phyloP scores from a whole-genome alignment of 345 rosid genomes.

The Citrus unshiu region DNA sequence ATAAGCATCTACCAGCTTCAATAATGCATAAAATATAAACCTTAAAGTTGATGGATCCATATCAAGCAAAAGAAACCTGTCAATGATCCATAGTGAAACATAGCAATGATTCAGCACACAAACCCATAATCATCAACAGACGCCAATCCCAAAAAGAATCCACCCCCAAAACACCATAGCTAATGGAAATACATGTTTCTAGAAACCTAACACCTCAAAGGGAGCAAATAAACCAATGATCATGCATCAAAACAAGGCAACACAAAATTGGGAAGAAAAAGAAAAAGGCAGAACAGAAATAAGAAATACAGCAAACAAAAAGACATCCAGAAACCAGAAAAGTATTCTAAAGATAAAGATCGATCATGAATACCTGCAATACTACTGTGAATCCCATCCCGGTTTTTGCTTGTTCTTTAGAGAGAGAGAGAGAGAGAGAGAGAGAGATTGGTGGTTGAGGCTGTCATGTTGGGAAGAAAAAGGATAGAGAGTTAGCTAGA shows the following conservation, averaged over 20 bases:
- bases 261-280: neutral
- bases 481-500: neutral
- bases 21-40: neutral
- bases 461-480: neutral
- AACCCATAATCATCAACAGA: neutral
- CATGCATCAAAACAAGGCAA: neutral
- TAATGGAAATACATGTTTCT: neutral
- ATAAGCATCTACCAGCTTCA: neutral
- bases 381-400: neutral
- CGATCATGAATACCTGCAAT: neutral
- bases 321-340: neutral
- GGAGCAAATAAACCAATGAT: slow-evolving; percentile 12
- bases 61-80: slow-evolving; percentile 1
- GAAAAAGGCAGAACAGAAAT: neutral
- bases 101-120: neutral
- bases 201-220: neutral
- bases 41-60: neutral
- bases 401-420: neutral
- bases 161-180: neutral
- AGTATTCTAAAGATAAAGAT: neutral
- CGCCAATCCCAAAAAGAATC: neutral
- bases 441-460: slow-evolving; percentile 1
- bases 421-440: neutral
- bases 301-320: neutral
- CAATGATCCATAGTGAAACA: neutral